These are phyloP conservation scores for Candida sphagnicola DNA, from an alignment of 805 yeast species.

Conservation along the genomic window DNA sequence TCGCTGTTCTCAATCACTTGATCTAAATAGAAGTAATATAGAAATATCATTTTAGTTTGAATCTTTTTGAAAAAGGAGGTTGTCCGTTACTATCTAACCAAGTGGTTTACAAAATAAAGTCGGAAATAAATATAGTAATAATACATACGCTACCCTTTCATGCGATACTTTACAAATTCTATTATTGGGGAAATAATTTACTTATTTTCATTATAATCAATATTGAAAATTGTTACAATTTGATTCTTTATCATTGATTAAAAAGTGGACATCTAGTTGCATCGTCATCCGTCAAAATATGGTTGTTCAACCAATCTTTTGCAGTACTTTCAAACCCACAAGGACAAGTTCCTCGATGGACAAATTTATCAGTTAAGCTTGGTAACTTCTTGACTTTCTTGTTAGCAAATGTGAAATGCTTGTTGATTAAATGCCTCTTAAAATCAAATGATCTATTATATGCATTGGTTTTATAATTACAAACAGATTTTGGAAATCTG, in stretches of 20 bases:
- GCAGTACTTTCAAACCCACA: conserved; percentile 33
- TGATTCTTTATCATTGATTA: background rate
- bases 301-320: conserved; percentile 34
- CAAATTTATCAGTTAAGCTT: conserved; percentile 50
- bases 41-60: too few species aligned
- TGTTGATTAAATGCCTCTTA: conserved; percentile 60
- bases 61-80: too few species aligned
- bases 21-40: too few species aligned
- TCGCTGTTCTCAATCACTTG: too few species aligned
- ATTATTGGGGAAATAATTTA: background rate
- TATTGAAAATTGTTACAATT: too few species aligned
- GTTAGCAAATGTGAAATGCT: conserved; percentile 55
- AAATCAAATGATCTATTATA: conserved; percentile 67
- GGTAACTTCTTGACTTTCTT: conserved; percentile 40
- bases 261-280: conserved; percentile 14
- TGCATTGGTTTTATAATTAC: conserved; percentile 56
- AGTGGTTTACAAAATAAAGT: too few species aligned
- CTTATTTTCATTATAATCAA: background rate
- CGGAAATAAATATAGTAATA: too few species aligned
- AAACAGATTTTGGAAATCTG: conserved; percentile 48
- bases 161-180: too few species aligned
- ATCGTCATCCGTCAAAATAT: conserved; percentile 24
- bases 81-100: too few species aligned
- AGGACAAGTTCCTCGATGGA: conserved; percentile 47
- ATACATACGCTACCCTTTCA: too few species aligned